Base-by-base conservation (phyloP, 345 rosid genomes). In the Eutrema japonicum region DNA sequence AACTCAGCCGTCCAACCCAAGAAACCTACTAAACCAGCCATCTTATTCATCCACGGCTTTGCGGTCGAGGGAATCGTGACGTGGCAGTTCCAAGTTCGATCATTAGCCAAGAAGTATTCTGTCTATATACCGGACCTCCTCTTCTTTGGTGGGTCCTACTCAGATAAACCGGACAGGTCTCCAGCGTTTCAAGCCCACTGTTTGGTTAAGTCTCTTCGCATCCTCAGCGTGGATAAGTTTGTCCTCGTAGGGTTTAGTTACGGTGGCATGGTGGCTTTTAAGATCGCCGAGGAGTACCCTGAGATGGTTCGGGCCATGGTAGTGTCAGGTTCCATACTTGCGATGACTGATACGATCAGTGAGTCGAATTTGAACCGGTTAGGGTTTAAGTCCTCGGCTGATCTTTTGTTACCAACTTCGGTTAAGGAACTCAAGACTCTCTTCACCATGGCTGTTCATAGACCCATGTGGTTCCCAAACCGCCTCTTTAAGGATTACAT, bases 221-320 rank as follows among this genome's bases (percentile, higher is more conserved):
- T 83, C 79, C 82, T 94, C 0, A 95, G 95, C 2, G 82, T 94
- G n/a, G 90, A 91, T 29, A 86, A 75, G 74, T 88, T 91, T 74
- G 35, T 52, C 7, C 61, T 85, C 30, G 91, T 91, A 32, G 96
- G 97, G 64, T 91, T 94, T 64, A 94, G 98, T 80, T 94, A 94
- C 8, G 97, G 98, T 5, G 98, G 97, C 47, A 91, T 94, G 91
- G 96, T 94, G 26, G 87, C 89, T 16, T 94, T 91, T 51, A 91
- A 89, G 87, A 80, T 94, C 72, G 86, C 84, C 0, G 93, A 91
- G 72, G 11, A 86, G 73, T 88, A 85, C 64, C 96, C 96, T 2
- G 85, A 85, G 7, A 33, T 91, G 74, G 95, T 89, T 46, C 70
- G 56, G 43, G 89, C 88, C 66, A 70, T 93, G 88, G 96, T 93